Base-by-base conservation (phyloP, 495 filamentous ascomycete genomes). In the Cryomyces antarcticus region DNA sequence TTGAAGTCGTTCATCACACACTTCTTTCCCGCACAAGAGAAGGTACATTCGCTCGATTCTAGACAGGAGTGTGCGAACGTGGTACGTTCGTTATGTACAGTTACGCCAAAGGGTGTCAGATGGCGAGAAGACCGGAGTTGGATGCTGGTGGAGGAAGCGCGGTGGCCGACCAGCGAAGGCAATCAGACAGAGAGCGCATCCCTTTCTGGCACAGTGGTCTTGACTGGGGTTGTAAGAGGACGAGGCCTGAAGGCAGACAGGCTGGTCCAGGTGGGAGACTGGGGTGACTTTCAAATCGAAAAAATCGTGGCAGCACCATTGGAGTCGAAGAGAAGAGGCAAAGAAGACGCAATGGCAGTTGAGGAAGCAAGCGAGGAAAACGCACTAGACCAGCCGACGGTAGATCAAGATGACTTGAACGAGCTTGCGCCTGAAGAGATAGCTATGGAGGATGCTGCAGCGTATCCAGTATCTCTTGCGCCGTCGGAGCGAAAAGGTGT, bases 111-210 rank as follows among this genome's bases (percentile, higher is more conserved):
- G 60, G 92, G 92, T 6, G 70, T 97, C 13, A 66, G 73, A 38
- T 97, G 89, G 89, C 73, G 92, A 52, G 92, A 96, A 46, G 78
- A 92, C 46, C 69, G 89, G 47, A 88, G 83, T 49, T 97, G 88
- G 80, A 82, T 97, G 77, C 64, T 93, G 27, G 74, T 86, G 6
- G 88, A 97, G 48, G 71, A 83, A 41, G 68, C 94, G 13, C 57
- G 70, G 52, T 89, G 80, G 72, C 66, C 70, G 7, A 66, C 69
- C 7, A 62, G 60, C 4, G 70, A 67, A 29, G 41, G 54, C 24
- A 51, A 30, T 4, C 40, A 48, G 17, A 9, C 12, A 4, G 59
- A 62, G 33, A 28, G 24, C 24, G 38, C 38, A 28, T 1, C 7
- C 24, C 9, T 36, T 11, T 59, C 63, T 28, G 64, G 64, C 31